Evolutionary conservation across 495 filamentous ascomycete genomes (phyloP).

Genomic region (Xylaria curta): DNA sequence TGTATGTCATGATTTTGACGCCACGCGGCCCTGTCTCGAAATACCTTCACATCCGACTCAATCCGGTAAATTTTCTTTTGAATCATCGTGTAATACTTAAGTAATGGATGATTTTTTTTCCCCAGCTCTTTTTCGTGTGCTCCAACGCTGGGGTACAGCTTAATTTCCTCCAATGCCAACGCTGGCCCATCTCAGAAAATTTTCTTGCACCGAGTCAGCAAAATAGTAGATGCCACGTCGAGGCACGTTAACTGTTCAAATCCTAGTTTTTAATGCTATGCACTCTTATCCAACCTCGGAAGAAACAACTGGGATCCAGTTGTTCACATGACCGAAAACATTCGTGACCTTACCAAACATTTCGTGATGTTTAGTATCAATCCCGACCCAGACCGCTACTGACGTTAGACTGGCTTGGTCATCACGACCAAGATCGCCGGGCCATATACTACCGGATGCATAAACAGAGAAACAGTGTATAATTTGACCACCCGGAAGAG

Average conservation of each 20-base stretch:
- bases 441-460: neutral
- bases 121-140: neutral
- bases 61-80: slow-evolving; percentile 16
- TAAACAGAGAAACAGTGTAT: neutral
- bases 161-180: neutral
- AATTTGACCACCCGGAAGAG: neutral
- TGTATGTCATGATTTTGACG: slow-evolving; percentile 14
- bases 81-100: slow-evolving; percentile 26
- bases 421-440: neutral
- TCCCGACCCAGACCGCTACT: neutral
- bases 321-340: neutral
- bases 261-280: neutral
- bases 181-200: neutral
- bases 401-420: neutral
- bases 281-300: neutral
- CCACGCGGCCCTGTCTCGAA: neutral
- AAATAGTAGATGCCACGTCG: neutral
- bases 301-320: neutral
- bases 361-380: neutral
- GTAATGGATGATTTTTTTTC: slow-evolving; percentile 11
- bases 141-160: neutral
- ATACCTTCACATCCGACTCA: slow-evolving; percentile 25
- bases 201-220: slow-evolving; percentile 4
- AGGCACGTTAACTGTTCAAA: neutral
- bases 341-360: neutral